phyloP scores from a whole-genome alignment of 768 basidiomycete species.

The Lactarius psammicola region DNA sequence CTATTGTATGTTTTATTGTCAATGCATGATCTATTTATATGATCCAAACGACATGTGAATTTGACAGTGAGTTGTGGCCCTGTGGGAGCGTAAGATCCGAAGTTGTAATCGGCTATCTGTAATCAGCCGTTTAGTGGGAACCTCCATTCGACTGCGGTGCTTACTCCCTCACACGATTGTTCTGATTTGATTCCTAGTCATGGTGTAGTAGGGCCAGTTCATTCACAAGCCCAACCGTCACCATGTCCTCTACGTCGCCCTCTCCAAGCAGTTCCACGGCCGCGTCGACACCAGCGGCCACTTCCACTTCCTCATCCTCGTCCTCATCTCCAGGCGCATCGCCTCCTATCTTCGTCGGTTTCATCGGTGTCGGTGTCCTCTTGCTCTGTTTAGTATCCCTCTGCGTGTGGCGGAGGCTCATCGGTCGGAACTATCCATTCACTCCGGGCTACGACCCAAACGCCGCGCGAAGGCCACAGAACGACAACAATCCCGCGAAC shows the following conservation, averaged over 20 bases:
- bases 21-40: background rate
- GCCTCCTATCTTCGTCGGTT: constrained; percentile 17
- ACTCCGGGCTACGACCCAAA: background rate
- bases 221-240: background rate
- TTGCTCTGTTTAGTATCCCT: background rate
- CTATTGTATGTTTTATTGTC: background rate
- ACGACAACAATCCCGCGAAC: too few relatives aligned
- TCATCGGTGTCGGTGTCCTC: constrained; percentile 22
- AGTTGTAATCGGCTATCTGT: background rate
- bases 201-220: background rate
- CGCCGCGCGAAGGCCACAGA: background rate
- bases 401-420: constrained; percentile 16
- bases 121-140: background rate
- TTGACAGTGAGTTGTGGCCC: background rate
- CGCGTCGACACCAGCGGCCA: background rate
- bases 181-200: background rate
- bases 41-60: too few relatives aligned
- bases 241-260: constrained; percentile 1
- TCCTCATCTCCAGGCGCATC: background rate
- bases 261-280: background rate
- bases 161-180: background rate
- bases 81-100: background rate
- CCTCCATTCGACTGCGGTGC: background rate
- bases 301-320: constrained; percentile 6
- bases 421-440: background rate